Conservation (phyloP, 345 rosid genomes). For the Boechera retrofracta region DNA sequence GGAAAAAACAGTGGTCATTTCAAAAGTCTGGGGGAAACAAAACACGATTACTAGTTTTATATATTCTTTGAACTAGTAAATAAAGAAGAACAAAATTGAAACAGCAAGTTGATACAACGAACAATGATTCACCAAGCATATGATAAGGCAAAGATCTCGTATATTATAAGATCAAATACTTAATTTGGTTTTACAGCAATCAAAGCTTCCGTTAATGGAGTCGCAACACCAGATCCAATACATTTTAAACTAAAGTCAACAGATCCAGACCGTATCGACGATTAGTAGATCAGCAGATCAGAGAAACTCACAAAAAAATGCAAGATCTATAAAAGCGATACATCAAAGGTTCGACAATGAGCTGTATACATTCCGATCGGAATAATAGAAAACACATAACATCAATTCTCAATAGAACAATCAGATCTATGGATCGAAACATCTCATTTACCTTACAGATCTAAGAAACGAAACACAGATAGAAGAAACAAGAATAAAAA, state of each 20-base stretch:
- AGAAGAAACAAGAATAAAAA: background rate
- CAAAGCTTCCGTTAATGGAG: background rate
- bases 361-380: constrained; percentile 6
- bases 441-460: constrained; percentile 27
- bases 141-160: background rate
- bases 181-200: background rate
- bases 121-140: background rate
- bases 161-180: background rate
- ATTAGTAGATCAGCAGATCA: background rate
- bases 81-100: too few relatives aligned
- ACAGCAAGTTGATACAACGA: background rate
- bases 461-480: background rate
- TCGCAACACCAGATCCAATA: constrained; percentile 6
- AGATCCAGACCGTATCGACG: background rate
- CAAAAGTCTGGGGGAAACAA: background rate
- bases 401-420: background rate
- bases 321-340: constrained; percentile 14
- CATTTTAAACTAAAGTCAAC: background rate
- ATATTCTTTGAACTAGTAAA: background rate
- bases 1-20: background rate
- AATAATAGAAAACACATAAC: background rate
- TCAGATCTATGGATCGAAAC: constrained; percentile 12
- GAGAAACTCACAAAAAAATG: background rate
- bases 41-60: background rate
- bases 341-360: background rate